phyloP scores from a whole-genome alignment of 352 stramenopile genomes.

The Globisporangium ultimum region DNA sequence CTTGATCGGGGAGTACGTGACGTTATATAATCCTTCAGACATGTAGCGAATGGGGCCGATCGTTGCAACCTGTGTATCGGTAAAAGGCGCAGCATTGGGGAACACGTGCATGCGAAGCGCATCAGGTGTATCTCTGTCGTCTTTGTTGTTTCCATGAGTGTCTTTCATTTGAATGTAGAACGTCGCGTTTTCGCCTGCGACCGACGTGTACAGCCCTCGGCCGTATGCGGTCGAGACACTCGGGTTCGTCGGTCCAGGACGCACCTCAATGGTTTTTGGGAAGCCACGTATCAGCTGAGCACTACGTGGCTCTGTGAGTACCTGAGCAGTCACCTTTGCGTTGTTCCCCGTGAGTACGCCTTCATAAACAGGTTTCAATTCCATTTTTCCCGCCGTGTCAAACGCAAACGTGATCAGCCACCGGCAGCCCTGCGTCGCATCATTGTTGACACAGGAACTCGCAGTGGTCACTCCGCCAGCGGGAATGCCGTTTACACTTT shows the following conservation, averaged over 20 bases:
- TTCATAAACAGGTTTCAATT: conserved; percentile 39
- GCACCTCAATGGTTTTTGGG: conserved; percentile 58
- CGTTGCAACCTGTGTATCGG: conserved; percentile 15
- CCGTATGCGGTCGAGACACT: conserved; percentile 72
- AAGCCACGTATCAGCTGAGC: conserved; percentile 54
- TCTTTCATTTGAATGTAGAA: conserved; percentile 85
- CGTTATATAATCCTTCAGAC: conserved; percentile 76
- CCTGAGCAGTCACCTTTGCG: conserved; percentile 27
- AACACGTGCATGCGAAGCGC: conserved; percentile 49
- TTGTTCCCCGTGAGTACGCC: conserved; percentile 74
- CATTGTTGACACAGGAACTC: conserved; percentile 30
- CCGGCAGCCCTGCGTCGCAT: conserved; percentile 50
- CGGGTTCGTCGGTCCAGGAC: conserved; percentile 54
- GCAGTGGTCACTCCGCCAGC: conserved; percentile 26
- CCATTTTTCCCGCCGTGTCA: conserved; percentile 5
- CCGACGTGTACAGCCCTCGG: conserved; percentile 50
- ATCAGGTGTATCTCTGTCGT: conserved; percentile 31
- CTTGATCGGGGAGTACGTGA: conserved; percentile 80
- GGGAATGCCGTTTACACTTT: conserved; percentile 59
- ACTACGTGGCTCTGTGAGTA: conserved; percentile 26
- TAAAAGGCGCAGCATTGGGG: conserved; percentile 30
- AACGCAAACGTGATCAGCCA: conserved; percentile 69
- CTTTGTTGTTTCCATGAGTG: conserved; percentile 76
- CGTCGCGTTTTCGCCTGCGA: conserved; percentile 38
- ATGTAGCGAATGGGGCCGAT: conserved; percentile 51